phyloP scores from a whole-genome alignment of 805 yeast genomes.

The Nematodospora valgi region DNA sequence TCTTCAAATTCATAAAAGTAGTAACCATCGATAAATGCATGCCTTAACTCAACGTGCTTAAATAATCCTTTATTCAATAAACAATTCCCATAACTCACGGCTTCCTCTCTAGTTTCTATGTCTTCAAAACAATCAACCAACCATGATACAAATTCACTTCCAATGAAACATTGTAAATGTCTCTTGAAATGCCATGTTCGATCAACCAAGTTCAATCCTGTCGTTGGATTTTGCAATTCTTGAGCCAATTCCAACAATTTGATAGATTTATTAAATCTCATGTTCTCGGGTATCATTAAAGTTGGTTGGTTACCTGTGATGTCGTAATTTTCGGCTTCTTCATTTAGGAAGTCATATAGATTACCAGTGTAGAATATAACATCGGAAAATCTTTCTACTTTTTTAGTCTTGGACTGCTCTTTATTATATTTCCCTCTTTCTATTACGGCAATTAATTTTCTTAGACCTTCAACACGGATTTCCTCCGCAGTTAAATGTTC shows the following conservation, averaged over 20 bases:
- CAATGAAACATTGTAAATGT: slow-evolving; percentile 76
- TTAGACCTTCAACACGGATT: slow-evolving; percentile 84
- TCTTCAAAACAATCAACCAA: slow-evolving; percentile 73
- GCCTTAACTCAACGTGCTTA: slow-evolving; percentile 79
- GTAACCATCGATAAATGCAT: slow-evolving; percentile 87
- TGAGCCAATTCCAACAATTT: slow-evolving; percentile 52
- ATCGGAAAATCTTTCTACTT: slow-evolving; percentile 62
- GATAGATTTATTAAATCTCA: slow-evolving; percentile 46
- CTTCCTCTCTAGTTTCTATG: slow-evolving; percentile 78
- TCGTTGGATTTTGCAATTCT: slow-evolving; percentile 63
- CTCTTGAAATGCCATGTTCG: slow-evolving; percentile 88
- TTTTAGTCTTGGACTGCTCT: slow-evolving; percentile 15
- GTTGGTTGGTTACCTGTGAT: slow-evolving; percentile 34
- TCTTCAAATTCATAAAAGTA: slow-evolving; percentile 74
- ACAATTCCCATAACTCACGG: slow-evolving; percentile 72
- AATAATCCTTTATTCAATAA: slow-evolving; percentile 72
- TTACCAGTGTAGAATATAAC: slow-evolving; percentile 86
- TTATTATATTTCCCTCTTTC: slow-evolving; percentile 51
- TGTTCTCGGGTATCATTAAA: slow-evolving; percentile 29
- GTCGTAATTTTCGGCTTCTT: slow-evolving; percentile 42
- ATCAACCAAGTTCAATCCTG: slow-evolving; percentile 64
- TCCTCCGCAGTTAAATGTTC: slow-evolving; percentile 80
- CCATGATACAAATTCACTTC: slow-evolving; percentile 87
- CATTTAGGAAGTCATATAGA: slow-evolving; percentile 58
- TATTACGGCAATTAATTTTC: slow-evolving; percentile 61